phyloP scores from a whole-genome alignment of 306 rosid genomes.

The Cucumis cinereus region DNA sequence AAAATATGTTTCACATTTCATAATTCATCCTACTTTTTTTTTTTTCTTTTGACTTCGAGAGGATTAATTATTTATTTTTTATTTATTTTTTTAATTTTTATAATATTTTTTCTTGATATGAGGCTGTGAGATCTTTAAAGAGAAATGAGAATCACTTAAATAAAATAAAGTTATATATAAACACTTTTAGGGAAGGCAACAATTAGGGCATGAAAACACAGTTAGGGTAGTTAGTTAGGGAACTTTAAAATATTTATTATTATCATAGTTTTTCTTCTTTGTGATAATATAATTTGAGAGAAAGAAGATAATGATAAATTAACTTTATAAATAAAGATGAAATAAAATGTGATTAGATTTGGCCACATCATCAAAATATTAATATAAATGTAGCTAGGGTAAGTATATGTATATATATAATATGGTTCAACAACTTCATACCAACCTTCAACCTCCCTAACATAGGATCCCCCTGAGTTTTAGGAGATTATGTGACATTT shows the following conservation, averaged over 20 bases:
- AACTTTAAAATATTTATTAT: background rate
- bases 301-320: background rate
- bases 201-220: background rate
- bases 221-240: background rate
- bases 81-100: no score
- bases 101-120: no score
- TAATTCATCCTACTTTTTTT: background rate
- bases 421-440: background rate
- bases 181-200: background rate
- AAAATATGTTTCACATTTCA: background rate
- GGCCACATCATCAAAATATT: background rate
- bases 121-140: no score
- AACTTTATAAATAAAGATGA: background rate
- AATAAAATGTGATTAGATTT: background rate
- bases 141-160: no score
- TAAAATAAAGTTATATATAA: background rate
- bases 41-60: no score
- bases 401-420: background rate
- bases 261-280: background rate
- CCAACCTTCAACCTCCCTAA: constrained; percentile 1
- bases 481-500: background rate
- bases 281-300: no score
- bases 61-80: no score
- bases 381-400: background rate
- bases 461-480: constrained; percentile 2